phyloP scores from a whole-genome alignment of 148 eudicot species.

The Nepenthes mirabilis region DNA sequence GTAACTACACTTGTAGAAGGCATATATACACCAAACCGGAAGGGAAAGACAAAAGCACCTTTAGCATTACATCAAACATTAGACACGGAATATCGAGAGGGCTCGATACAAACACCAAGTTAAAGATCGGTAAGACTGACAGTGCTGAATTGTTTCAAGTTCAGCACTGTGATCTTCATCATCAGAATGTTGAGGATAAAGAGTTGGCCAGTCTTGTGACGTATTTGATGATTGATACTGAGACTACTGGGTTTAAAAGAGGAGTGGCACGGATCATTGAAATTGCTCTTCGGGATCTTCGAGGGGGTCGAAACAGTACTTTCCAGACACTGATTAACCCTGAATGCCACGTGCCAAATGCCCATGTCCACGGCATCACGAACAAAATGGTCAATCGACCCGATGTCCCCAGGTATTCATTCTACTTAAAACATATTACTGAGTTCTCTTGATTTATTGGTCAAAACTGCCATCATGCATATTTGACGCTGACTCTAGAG shows the following conservation, averaged over 20 bases:
- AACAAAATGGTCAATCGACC: slow-evolving; percentile 47
- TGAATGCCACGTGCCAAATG: slow-evolving; percentile 40
- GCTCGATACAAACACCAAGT: slow-evolving; percentile 14
- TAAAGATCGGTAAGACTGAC: slow-evolving; percentile 22
- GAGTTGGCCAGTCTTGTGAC: slow-evolving; percentile 43
- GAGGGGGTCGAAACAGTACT: slow-evolving; percentile 72
- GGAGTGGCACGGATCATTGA: slow-evolving; percentile 50
- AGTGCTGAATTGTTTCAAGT: slow-evolving; percentile 20
- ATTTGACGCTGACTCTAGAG: too few relatives aligned
- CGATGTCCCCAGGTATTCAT: slow-evolving; percentile 67
- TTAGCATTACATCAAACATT: slow-evolving; percentile 30
- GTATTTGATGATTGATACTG: slow-evolving; percentile 62
- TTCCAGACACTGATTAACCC: slow-evolving; percentile 85
- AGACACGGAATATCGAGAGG: slow-evolving; percentile 25
- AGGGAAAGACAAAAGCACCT: slow-evolving; percentile 14
- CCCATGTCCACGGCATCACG: slow-evolving; percentile 43
- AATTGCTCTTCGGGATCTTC: slow-evolving; percentile 67
- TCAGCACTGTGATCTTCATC: slow-evolving; percentile 28
- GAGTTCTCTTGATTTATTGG: not conserved
- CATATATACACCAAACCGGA: slow-evolving; percentile 27
- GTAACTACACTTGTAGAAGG: slow-evolving; percentile 21
- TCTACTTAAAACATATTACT: not conserved
- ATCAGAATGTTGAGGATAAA: slow-evolving; percentile 27
- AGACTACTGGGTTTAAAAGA: slow-evolving; percentile 69
- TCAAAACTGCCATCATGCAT: too few relatives aligned